Conservation (phyloP, 768 basidiomycete genomes). For the Rhizopogon roseolus region DNA sequence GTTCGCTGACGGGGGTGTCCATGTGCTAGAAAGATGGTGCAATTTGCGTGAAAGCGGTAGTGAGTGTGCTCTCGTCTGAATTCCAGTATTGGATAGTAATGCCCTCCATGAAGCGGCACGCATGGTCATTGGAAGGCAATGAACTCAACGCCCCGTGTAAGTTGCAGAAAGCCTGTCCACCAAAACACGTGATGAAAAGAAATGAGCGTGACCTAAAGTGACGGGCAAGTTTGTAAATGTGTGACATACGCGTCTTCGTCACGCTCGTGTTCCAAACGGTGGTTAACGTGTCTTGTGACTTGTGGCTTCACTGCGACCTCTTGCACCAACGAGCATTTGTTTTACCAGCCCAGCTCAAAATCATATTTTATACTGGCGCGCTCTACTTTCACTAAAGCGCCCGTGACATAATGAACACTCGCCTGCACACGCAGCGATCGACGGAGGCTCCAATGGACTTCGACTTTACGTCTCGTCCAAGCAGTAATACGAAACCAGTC, state of each 20-base stretch:
- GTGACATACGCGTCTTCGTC: conserved; percentile 26
- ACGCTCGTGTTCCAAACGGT: conserved; percentile 8
- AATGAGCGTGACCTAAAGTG: conserved; percentile 7
- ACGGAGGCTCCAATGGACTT: conserved; percentile 89
- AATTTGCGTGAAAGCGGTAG: conserved; percentile 36
- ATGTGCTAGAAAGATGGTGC: conserved; percentile 48
- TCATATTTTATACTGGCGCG: not conserved
- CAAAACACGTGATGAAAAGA: conserved; percentile 14
- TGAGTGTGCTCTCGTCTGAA: conserved; percentile 8
- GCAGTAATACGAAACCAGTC: conserved; percentile 43
- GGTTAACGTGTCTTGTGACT: too few species aligned
- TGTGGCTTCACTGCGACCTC: not conserved
- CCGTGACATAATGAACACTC: conserved; percentile 18
- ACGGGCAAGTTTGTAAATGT: conserved; percentile 15
- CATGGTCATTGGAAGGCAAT: not conserved
- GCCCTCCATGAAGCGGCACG: not conserved
- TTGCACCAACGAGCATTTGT: not conserved
- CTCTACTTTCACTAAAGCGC: not conserved
- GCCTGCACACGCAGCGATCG: conserved; percentile 39
- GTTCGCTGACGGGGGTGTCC: conserved; percentile 45
- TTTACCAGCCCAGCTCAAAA: not conserved
- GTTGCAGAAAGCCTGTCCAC: not conserved
- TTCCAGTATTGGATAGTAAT: conserved; percentile 8
- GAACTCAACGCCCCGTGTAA: not conserved
- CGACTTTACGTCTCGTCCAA: conserved; percentile 72